Conservation (phyloP, 768 basidiomycete species). For the Leccinum barrowsii region DNA sequence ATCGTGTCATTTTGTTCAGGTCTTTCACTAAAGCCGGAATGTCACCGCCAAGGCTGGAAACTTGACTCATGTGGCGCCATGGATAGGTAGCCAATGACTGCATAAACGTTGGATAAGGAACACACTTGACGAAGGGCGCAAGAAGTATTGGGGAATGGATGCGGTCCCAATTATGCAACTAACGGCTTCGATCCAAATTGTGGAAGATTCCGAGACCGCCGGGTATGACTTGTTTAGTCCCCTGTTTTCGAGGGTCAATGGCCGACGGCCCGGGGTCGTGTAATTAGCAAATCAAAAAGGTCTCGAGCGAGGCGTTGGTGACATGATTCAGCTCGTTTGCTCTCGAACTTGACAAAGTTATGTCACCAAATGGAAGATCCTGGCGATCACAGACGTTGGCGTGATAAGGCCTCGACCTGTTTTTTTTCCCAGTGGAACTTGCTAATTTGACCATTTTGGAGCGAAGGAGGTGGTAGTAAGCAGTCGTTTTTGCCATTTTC, state of each 20-base stretch:
- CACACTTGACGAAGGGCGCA: constrained; percentile 20
- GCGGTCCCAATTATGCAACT: constrained; percentile 16
- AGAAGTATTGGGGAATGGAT: constrained; percentile 30
- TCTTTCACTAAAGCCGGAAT: neutral
- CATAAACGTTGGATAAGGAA: constrained; percentile 6
- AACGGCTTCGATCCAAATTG: constrained; percentile 3
- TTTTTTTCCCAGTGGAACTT: constrained; percentile 20
- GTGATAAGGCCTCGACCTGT: constrained; percentile 17
- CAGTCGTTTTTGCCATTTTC: constrained; percentile 24
- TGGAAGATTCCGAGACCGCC: constrained; percentile 13
- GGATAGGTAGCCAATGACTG: neutral
- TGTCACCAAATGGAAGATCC: constrained; percentile 29
- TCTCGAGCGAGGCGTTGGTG: constrained; percentile 12
- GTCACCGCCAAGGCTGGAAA: constrained; percentile 8
- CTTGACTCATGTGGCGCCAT: neutral
- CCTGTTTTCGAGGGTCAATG: constrained; percentile 21
- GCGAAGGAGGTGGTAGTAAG: constrained; percentile 8
- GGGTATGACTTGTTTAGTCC: constrained; percentile 1
- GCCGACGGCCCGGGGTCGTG: constrained; percentile 3
- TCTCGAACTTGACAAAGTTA: constrained; percentile 19
- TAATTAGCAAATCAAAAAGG: constrained; percentile 12
- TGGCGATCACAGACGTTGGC: constrained; percentile 25
- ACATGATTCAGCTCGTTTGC: constrained; percentile 5
- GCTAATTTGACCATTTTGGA: constrained; percentile 25
- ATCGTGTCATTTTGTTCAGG: neutral